These are phyloP conservation scores for Zizania latifolia DNA, from an alignment of 176 grass and related monocot species.

Conservation along the genomic window DNA sequence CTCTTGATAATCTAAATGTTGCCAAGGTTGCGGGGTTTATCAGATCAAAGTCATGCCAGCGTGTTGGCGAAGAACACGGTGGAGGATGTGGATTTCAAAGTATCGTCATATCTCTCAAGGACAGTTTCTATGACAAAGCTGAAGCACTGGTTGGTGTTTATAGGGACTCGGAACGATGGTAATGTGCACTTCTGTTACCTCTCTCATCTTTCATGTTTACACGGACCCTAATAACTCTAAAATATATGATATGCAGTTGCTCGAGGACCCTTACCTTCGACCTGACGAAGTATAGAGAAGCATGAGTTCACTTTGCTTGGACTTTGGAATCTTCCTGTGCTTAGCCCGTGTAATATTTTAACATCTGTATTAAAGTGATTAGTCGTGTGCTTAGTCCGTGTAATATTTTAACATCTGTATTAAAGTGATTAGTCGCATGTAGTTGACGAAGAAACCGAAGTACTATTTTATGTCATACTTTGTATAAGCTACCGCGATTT, in stretches of 20 bases:
- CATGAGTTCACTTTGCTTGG: slow-evolving; percentile 29
- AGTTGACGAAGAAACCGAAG: neutral
- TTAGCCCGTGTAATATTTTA: neutral
- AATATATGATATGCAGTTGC: slow-evolving; percentile 56
- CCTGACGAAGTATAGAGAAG: slow-evolving; percentile 82
- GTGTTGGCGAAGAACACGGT: slow-evolving; percentile 29
- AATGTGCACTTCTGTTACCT: slow-evolving; percentile 2
- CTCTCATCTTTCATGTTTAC: neutral
- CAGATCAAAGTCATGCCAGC: slow-evolving; percentile 85
- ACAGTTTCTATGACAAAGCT: slow-evolving; percentile 98
- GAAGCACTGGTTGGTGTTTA: slow-evolving; percentile 98
- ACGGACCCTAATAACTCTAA: slow-evolving; percentile 9
- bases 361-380: slow-evolving; percentile 9
- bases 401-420: slow-evolving; percentile 7
- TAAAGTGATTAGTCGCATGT: neutral
- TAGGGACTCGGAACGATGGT: slow-evolving; percentile 84
- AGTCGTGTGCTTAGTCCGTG: neutral
- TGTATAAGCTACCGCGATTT: neutral
- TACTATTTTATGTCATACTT: neutral
- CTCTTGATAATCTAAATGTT: slow-evolving; percentile 98
- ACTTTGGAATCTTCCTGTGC: neutral
- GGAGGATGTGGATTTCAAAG: slow-evolving; percentile 85
- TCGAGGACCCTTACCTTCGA: slow-evolving; percentile 95
- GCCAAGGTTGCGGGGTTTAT: slow-evolving; percentile 97
- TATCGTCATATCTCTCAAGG: slow-evolving; percentile 96